Evolutionary conservation across 805 yeast genomes (phyloP), one percentile per base, ranked within the genome.

Genomic region (Starmerella roubikii): DNA sequence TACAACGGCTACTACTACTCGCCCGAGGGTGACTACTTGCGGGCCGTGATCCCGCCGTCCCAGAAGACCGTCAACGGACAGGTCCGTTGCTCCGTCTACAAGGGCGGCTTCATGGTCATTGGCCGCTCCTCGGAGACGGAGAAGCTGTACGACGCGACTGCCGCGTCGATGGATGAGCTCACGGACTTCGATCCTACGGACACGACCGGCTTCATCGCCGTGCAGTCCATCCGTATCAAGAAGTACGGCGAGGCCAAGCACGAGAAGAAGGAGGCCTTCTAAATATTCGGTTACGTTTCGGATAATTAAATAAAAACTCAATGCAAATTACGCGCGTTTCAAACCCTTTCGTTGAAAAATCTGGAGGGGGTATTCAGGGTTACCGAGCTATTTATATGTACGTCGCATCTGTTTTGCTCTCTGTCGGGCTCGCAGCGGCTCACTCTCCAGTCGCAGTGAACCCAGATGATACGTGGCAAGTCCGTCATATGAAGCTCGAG

Each of bases 1-100:
- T 91, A 91, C 75, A 91, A 91, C 62, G 98, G 98, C 64, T 76
- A 88, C 73, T 91, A 88, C 71, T 91, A 84, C 72, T 77, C 94
- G 32, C 98, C 98, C 59, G 98, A 91, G 71, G 82, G 95, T 64
- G 98, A 88, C 67, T 91, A 78, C 61, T 78, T 84, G 58, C 81
- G 96, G 68, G 57, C 60, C 20, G 38, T 51, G 35, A 91, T 91
- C 55, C 75, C 74, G 45, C 95, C 96, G 44, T 86, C 97, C 29
- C 98, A 91, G 68, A 73, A 68, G 54, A 79, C 94, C 41, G 97
- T 91, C 55, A 91, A 91, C 60, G 98, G 98, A 67, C 78, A 76
- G 51, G 98, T 91, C 52, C 82, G 97, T 71, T 78, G 86, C 48
- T 72, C 85, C 58, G 76, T 79, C 50, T 91, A 88, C 77, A 91